Conservation (phyloP, 177 flowering plant species). For the Vitis hybrid region DNA sequence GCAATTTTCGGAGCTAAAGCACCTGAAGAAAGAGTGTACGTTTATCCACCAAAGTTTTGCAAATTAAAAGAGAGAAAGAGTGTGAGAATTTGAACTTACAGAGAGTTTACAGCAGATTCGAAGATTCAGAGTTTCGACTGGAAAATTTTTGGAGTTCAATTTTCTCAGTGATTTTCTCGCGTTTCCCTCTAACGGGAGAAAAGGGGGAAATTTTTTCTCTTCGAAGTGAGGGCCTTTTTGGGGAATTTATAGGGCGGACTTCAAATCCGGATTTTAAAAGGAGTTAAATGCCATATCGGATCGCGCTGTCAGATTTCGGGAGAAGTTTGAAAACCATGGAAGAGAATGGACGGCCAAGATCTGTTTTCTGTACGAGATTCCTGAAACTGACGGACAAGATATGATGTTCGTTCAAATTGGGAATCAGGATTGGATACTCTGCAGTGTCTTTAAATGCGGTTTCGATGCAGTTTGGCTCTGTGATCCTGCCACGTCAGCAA, state of each 20-base stretch:
- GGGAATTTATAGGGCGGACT: constrained; percentile 33
- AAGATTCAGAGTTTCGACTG: not conserved
- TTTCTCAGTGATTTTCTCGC: not conserved
- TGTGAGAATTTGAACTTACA: constrained; percentile 8
- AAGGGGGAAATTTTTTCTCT: not conserved
- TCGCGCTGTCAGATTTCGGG: constrained; percentile 5
- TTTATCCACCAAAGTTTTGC: too few species aligned
- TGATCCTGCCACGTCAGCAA: too few species aligned
- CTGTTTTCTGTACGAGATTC: not conserved
- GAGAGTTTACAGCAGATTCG: not conserved
- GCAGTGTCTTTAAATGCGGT: too few species aligned
- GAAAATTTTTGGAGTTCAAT: not conserved
- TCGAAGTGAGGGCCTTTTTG: not conserved
- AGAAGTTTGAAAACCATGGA: not conserved
- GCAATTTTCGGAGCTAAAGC: too few species aligned
- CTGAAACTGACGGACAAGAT: constrained; percentile 6
- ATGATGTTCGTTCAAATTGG: constrained; percentile 3
- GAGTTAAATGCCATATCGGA: constrained; percentile 43
- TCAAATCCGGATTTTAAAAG: constrained; percentile 49
- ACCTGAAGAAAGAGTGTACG: too few species aligned
- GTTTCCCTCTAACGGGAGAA: constrained; percentile 3
- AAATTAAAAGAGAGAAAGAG: too few species aligned
- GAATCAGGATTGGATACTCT: too few species aligned
- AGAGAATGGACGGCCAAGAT: constrained; percentile 19
- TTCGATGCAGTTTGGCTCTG: too few species aligned